Evolutionary conservation across 179 eudicot genomes (phyloP).

Genomic region (Beta macrorhiza): DNA sequence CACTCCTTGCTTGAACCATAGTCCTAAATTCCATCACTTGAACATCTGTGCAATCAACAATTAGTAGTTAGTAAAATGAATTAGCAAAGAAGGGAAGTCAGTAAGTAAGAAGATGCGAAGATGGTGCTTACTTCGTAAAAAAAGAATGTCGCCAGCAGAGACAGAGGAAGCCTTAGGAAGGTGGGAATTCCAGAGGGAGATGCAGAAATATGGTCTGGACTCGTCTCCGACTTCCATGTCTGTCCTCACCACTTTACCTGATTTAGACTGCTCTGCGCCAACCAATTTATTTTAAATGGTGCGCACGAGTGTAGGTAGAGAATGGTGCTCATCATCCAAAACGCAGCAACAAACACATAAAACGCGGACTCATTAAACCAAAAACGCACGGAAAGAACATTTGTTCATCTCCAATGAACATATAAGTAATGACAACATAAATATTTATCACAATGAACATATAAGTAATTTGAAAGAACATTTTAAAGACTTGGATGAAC

Average conservation of each 20-base stretch:
- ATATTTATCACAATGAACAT: too few relatives aligned
- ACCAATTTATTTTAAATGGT: not conserved
- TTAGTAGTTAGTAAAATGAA: too few relatives aligned
- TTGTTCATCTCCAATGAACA: too few relatives aligned
- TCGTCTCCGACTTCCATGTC: constrained; percentile 86
- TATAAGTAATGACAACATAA: too few relatives aligned
- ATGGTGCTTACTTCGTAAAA: constrained; percentile 55
- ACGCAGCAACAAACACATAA: too few relatives aligned
- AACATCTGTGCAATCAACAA: constrained; percentile 46
- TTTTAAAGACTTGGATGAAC: too few relatives aligned
- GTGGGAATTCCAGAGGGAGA: constrained; percentile 67
- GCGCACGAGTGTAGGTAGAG: too few relatives aligned
- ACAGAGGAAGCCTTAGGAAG: constrained; percentile 36
- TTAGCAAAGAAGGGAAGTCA: not conserved
- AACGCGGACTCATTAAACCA: too few relatives aligned
- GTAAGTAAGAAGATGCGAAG: too few relatives aligned
- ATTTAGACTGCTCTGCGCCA: constrained; percentile 45
- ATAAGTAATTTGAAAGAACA: too few relatives aligned
- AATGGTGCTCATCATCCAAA: too few relatives aligned
- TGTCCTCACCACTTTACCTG: constrained; percentile 53
- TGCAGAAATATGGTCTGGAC: constrained; percentile 61
- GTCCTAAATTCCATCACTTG: constrained; percentile 50
- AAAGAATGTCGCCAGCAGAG: constrained; percentile 54
- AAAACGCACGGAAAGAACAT: too few relatives aligned
- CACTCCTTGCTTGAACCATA: constrained; percentile 63